Evolutionary conservation across 768 basidiomycete species (phyloP), one percentile per base, ranked within the genome.

Genomic region (Crepidotus variabilis): DNA sequence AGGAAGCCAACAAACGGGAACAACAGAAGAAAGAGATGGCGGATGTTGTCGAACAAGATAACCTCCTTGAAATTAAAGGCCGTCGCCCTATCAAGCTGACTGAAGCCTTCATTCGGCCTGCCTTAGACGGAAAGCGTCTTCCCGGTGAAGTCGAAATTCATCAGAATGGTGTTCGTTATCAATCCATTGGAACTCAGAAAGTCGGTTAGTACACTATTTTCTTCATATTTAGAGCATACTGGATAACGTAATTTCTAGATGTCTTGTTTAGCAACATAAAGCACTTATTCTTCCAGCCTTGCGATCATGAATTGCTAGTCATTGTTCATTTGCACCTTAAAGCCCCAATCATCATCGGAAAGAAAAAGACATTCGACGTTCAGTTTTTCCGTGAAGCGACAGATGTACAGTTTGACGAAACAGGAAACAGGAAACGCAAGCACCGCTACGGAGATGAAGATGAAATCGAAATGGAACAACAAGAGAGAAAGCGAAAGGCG

Each of bases 141-240:
- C 90, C 95, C 4, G 97, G 97, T n/a, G 96, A 98, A 69, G 90
- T 98, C 20, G 97, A 99, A 67, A 93, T 99, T 34, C 97, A 99
- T 68, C 88, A 93, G 70, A 99, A 98, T 66, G 97, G 97, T 78
- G 80, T 98, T 54, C 83, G 96, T 34, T 98, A 98, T 70, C 84
- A 88, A 61, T 93, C 92, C 1, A 82, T 88, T 67, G 90, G 92
- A 39, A 86, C 88, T 1, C 94, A 95, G 72, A 92, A 90, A 75
- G 90, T 98, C 60, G 94, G 94, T 92, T 66, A 60, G 87, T 73
- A 6, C 18, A 14, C 39, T 11, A 18, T 32, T 45, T 18, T 6
- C 21, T 32, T 21, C 1, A 23, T 8, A 23, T 20, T 22, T 24
- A 24, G 21, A 6, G 7, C 16, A 10, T 39, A 20, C 16, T 53